Base-by-base conservation (phyloP, 2,329 filamentous ascomycete genomes). In the Drechslera avenae region DNA sequence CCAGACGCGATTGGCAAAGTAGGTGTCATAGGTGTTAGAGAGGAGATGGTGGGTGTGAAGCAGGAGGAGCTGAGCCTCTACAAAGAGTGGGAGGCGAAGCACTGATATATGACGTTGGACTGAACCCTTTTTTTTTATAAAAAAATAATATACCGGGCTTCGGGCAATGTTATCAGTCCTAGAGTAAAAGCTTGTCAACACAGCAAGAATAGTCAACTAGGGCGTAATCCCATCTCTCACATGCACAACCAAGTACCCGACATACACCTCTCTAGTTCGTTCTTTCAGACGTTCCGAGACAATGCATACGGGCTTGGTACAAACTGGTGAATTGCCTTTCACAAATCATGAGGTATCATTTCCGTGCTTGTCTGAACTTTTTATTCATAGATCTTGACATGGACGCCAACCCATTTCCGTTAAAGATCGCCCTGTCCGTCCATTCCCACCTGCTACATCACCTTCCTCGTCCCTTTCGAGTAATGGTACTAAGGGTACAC, bases 31-130 rank as follows among this genome's bases (percentile, higher is more conserved):
- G 79, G 78, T 1, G 87, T 91, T 2, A 82, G 83, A 69, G 87
- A 90, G 49, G 89, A 90, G 72, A 85, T 88, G 79, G 83, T 90
- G 57, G 89, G 89, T 3, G 76, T 82, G 5, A 68, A 68, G 50
- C 44, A 60, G 18, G 79, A 82, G 59, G 67, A 77, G 31, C 52
- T 66, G 13, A 50, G 49, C 4, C 47, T 63, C 9, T 81, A 81
- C 57, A 59, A 65, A 45, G 69, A 71, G 39, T 81, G 76, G 76
- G 59, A 69, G 30, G 36, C 53, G 3, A 30, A 40, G 28, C 46
- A 39, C 8, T 56, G 36, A 42, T n/a, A 34, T 30, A 13, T 19
- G 17, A 31, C 13, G 6, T 14, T 14, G 1, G 21, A 30, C 17
- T 37, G 8, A 9, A 19, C 4, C n/a, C n/a, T n/a, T n/a, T n/a